phyloP scores from a whole-genome alignment of 2,329 filamentous ascomycete species.

The Lasiodiplodia sp. region DNA sequence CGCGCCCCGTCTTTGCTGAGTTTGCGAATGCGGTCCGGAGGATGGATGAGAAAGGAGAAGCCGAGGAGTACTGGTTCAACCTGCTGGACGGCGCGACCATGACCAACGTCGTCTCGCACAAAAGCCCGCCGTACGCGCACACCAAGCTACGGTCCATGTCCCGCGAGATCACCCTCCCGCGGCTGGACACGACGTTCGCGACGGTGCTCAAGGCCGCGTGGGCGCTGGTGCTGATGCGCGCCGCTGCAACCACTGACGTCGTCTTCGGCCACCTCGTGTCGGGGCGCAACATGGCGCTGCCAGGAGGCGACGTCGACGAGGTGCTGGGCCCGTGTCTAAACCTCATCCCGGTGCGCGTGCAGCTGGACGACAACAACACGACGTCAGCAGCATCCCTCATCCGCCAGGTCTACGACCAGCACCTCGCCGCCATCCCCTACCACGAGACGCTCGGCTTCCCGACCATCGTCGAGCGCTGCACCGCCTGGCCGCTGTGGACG shows the following conservation, averaged over 20 bases:
- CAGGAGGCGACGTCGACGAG: slow-evolving; percentile 44
- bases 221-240: slow-evolving; percentile 40
- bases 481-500: slow-evolving; percentile 47
- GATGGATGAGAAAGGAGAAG: background rate
- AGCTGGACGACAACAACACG: background rate
- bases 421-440: slow-evolving; percentile 49
- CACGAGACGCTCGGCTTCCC: slow-evolving; percentile 43
- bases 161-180: slow-evolving; percentile 1
- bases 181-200: background rate
- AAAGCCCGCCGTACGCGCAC: slow-evolving; percentile 15
- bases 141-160: background rate
- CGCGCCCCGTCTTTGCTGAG: slow-evolving; percentile 9
- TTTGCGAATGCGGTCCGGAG: background rate
- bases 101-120: slow-evolving; percentile 18
- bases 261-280: slow-evolving; percentile 54
- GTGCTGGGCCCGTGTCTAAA: slow-evolving; percentile 47
- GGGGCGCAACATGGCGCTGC: slow-evolving; percentile 45
- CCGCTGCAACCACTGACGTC: slow-evolving; percentile 47
- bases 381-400: background rate
- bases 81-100: slow-evolving; percentile 10
- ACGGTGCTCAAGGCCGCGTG: slow-evolving; percentile 55
- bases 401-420: slow-evolving; percentile 41
- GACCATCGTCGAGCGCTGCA: slow-evolving; percentile 45
- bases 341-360: slow-evolving; percentile 19
- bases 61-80: slow-evolving; percentile 9